Evolutionary conservation across 495 filamentous ascomycete genomes (phyloP).

Genomic region (Usnea hakonensis): DNA sequence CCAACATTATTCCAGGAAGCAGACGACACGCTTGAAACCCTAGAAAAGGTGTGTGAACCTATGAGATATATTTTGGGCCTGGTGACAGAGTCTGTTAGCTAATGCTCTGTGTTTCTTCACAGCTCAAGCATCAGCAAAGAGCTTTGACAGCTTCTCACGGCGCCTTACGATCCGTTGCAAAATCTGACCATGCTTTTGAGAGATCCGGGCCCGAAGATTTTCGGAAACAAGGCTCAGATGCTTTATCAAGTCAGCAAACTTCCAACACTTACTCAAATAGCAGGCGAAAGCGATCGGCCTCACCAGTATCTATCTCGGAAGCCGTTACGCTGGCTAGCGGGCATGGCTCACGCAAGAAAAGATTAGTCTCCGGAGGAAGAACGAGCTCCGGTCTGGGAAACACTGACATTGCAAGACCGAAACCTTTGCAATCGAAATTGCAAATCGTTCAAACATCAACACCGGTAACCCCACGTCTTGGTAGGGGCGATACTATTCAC

Average conservation of each 20-base stretch:
- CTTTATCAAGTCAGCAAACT: background rate
- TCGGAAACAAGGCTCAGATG: background rate
- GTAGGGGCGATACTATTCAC: background rate
- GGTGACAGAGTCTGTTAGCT: slow-evolving; percentile 16
- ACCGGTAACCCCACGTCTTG: slow-evolving; percentile 21
- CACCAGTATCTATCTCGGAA: slow-evolving; percentile 54
- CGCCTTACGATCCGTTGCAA: slow-evolving; percentile 43
- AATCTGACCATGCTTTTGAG: slow-evolving; percentile 22
- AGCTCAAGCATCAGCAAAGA: slow-evolving; percentile 45
- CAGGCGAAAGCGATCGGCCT: slow-evolving; percentile 39
- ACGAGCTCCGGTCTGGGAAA: background rate
- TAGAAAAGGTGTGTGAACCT: slow-evolving; percentile 49
- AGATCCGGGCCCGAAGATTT: slow-evolving; percentile 15
- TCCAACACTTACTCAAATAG: slow-evolving; percentile 2
- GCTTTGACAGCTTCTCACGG: slow-evolving; percentile 49
- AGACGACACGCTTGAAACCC: slow-evolving; percentile 46
- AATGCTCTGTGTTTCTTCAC: slow-evolving; percentile 8
- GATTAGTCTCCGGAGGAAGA: slow-evolving; percentile 10
- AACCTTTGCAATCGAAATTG: slow-evolving; percentile 14
- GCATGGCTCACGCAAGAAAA: slow-evolving; percentile 19
- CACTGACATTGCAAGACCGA: slow-evolving; percentile 1
- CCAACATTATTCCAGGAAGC: slow-evolving; percentile 61
- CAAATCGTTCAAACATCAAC: slow-evolving; percentile 24
- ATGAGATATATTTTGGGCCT: too few relatives aligned
- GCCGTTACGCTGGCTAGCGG: slow-evolving; percentile 30